Conservation (phyloP, 2,329 filamentous ascomycete genomes). For the Verticillium albo-atrum region DNA sequence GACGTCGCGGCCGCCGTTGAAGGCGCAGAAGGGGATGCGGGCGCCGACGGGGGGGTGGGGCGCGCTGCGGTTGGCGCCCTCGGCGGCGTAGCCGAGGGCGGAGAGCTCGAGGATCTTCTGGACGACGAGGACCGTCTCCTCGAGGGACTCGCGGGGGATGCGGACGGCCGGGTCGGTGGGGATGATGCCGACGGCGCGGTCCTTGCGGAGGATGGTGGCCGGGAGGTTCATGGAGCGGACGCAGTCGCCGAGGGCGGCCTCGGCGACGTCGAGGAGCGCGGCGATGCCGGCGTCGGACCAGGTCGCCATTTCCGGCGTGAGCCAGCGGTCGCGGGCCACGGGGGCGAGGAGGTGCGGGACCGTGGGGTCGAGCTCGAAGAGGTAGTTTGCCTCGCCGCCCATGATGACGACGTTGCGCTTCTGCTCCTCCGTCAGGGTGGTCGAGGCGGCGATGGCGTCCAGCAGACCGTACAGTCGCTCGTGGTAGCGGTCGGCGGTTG, state of each 20-base stretch:
- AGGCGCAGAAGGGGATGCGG: constrained; percentile 85
- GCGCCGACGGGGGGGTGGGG: not conserved
- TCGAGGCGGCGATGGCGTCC: constrained; percentile 63
- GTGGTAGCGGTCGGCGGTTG: constrained; percentile 81
- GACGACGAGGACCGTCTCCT: constrained; percentile 92
- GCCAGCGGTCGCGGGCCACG: constrained; percentile 64
- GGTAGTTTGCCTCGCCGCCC: constrained; percentile 93
- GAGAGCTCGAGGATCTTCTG: constrained; percentile 89
- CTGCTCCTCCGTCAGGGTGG: constrained; percentile 56
- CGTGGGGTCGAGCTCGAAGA: constrained; percentile 71
- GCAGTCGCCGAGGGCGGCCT: constrained; percentile 77
- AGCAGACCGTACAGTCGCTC: constrained; percentile 81
- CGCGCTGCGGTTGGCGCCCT: constrained; percentile 16
- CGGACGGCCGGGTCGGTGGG: constrained; percentile 58
- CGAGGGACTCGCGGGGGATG: constrained; percentile 82
- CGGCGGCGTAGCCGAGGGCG: constrained; percentile 33
- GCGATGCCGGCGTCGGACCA: constrained; percentile 77
- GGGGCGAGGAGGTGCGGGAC: constrained; percentile 64
- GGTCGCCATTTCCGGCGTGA: constrained; percentile 70
- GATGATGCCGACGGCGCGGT: constrained; percentile 77
- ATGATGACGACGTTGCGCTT: constrained; percentile 84
- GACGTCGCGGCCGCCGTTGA: constrained; percentile 96
- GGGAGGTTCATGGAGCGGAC: constrained; percentile 74
- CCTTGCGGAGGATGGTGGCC: constrained; percentile 79
- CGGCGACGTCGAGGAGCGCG: constrained; percentile 81